Base-by-base conservation (phyloP, 306 rosid genomes). In the Senna siamea region DNA sequence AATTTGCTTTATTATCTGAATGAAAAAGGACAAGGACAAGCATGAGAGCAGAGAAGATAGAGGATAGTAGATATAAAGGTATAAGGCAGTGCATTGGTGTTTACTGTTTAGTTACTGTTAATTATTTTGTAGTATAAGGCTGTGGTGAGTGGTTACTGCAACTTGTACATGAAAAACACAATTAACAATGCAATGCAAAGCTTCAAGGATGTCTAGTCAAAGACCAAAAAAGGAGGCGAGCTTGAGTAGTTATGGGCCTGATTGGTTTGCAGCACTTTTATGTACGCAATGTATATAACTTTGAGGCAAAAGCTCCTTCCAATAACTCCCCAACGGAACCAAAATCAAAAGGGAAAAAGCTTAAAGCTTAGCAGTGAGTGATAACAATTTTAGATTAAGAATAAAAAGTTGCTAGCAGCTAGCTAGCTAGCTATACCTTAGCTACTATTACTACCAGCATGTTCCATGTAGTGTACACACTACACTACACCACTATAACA, bases 231-330 rank as follows among this genome's bases (percentile, higher is more conserved):
- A 74, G 50, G 80, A 62, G 37, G n/a, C n/a, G n/a, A n/a, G n/a
- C n/a, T n/a, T n/a, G n/a, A 78, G 70, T 74, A 63, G 74, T 76
- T 69, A 77, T 68, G 79, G 76, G 69, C 55, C 70, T 77, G 79
- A 82, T 82, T 41, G 66, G 66, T 37, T 57, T 37, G 35, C 62
- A 61, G 43, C 53, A 81, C 78, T 74, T 79, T 77, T 75, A 60
- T 68, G 57, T 64, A 67, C 69, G 79, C 83, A 84, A 81, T 62
- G 76, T 66, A 81, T 62, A 80, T 66, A 75, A 83, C 81, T 83
- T 77, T 51, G 83, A 81, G 82, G 92, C 77, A 78, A 87, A 89
- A 83, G 80, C 68, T 19, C 50, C 68, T 37, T 19, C 32, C 32
- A 34, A 32, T 32, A 32, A 18, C 5, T 3, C 50, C 28, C 68